Evolutionary conservation across 306 rosid genomes (phyloP).

Genomic region (Cyamopsis tetragonoloba): DNA sequence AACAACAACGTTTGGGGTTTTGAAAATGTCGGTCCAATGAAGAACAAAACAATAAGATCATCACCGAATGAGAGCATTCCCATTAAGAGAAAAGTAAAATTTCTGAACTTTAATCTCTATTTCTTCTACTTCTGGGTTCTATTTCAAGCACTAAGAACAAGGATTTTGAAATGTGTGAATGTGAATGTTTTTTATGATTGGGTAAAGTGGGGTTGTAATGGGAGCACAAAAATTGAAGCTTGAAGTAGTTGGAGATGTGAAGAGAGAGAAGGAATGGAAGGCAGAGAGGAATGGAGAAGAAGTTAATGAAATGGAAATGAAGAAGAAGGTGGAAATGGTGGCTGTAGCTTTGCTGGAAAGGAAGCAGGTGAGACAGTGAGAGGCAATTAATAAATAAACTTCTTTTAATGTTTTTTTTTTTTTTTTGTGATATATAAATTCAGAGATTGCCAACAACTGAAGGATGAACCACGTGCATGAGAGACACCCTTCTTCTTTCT

Average conservation of each 20-base stretch:
- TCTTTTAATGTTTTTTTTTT: constrained; percentile 20
- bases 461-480: constrained; percentile 77
- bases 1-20: constrained; percentile 22
- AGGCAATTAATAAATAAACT: constrained; percentile 55
- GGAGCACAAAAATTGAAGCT: constrained; percentile 39
- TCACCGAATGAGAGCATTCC: constrained; percentile 39
- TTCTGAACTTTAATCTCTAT: constrained; percentile 17
- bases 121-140: constrained; percentile 11
- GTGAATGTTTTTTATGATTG: neutral
- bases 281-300: constrained; percentile 33
- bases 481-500: constrained; percentile 22
- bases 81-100: constrained; percentile 27
- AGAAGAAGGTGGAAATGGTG: constrained; percentile 40
- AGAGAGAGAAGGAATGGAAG: constrained; percentile 40
- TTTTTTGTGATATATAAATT: constrained; percentile 26
- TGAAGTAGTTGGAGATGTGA: constrained; percentile 1
- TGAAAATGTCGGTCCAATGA: constrained; percentile 26
- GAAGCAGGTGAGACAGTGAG: constrained; percentile 53
- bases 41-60: constrained; percentile 32
- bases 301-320: constrained; percentile 25
- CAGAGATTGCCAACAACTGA: constrained; percentile 60
- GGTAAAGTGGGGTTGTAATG: constrained; percentile 23
- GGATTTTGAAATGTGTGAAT: constrained; percentile 32
- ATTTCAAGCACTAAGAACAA: constrained; percentile 22
- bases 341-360: constrained; percentile 68